Evolutionary conservation across 257 asterid species (phyloP).

Genomic region (Primulina tabacum): DNA sequence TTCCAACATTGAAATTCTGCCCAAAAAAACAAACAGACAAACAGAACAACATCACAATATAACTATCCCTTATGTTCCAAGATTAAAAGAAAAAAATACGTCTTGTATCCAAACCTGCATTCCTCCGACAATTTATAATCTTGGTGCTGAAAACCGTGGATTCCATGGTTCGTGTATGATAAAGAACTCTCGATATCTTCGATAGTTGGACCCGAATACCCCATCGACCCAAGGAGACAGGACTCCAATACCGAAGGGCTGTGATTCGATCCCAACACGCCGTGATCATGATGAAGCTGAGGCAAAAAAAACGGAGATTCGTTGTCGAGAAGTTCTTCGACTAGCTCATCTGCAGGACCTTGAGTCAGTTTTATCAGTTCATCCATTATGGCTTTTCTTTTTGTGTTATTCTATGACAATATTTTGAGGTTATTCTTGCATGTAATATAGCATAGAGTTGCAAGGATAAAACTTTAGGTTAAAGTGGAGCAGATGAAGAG

Average conservation of each 20-base stretch:
- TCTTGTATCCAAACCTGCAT: conserved; percentile 37
- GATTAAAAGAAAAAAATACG: background rate
- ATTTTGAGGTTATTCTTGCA: no score
- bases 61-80: background rate
- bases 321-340: conserved; percentile 51
- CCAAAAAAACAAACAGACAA: conserved; percentile 7
- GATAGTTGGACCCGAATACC: conserved; percentile 30
- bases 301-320: conserved; percentile 44
- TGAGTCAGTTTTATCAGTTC: conserved; percentile 30
- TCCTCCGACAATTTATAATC: conserved; percentile 21
- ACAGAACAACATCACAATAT: background rate
- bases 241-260: conserved; percentile 16
- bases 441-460: no score
- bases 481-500: no score
- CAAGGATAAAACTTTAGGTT: no score
- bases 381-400: conserved; percentile 35
- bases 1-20: conserved; percentile 42
- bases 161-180: conserved; percentile 28
- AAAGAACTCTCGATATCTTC: conserved; percentile 35
- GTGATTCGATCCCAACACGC: conserved; percentile 17
- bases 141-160: conserved; percentile 24
- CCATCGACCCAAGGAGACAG: conserved; percentile 6
- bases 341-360: conserved; percentile 42
- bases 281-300: conserved; percentile 21
- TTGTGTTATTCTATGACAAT: no score